A percentile compares a stretch with the other conserved stretches of the same genome.
These are phyloP conservation scores for Cryphonectria radicalis DNA, from an alignment of 2,329 filamentous ascomycete genomes.

Conservation along the genomic window DNA sequence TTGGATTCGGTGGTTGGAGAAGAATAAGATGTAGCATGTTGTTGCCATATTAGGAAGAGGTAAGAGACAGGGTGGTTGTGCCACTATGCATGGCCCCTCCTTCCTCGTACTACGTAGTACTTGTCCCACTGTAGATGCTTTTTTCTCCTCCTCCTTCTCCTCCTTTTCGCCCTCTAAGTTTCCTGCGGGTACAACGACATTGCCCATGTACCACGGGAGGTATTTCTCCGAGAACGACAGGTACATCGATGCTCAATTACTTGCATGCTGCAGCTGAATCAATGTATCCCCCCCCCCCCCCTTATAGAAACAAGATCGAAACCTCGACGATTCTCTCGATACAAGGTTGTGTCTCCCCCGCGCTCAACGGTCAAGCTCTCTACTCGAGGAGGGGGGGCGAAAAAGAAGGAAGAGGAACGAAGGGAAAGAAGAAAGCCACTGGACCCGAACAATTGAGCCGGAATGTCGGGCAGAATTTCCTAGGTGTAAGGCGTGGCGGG, in stretches of 20 bases:
- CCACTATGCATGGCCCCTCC: background rate
- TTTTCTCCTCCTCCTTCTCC: background rate
- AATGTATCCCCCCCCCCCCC: background rate
- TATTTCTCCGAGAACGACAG: background rate
- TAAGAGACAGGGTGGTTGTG: background rate
- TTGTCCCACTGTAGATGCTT: background rate
- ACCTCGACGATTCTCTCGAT: background rate
- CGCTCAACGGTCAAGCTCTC: background rate
- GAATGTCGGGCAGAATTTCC: background rate
- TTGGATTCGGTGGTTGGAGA: background rate
- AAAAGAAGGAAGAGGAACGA: no score
- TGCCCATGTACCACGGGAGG: background rate
- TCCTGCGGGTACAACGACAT: background rate
- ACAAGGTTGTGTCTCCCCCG: background rate
- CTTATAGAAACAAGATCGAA: background rate
- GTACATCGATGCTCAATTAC: background rate
- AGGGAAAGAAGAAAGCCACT: background rate
- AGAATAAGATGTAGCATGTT: background rate
- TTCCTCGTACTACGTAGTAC: background rate
- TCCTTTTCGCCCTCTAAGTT: background rate
- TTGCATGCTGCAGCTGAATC: background rate
- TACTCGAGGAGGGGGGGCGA: background rate
- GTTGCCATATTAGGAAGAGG: background rate
- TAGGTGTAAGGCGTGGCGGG: background rate
- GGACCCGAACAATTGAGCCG: background rate